Evolutionary conservation across 495 filamentous ascomycete species (phyloP).

Genomic region (Oidiodendron maius): DNA sequence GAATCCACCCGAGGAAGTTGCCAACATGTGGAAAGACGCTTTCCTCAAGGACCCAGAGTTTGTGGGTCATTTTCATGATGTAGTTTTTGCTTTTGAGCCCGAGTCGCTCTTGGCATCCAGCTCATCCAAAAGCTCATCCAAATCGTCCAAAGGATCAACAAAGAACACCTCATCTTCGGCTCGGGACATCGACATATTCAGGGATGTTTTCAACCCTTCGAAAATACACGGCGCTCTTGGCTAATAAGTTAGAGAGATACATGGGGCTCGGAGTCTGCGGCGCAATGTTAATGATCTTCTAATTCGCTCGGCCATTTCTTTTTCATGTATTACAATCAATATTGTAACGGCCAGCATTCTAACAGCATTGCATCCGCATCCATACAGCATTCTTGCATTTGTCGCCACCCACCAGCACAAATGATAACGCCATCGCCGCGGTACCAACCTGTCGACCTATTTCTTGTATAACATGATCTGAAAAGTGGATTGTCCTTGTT

Average conservation of each 20-base stretch:
- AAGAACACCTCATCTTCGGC: conserved; percentile 4
- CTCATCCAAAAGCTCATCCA: conserved; percentile 9
- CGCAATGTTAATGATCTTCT: background rate
- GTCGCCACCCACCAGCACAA: background rate
- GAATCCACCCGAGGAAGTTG: conserved; percentile 62
- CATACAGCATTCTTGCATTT: too few species aligned
- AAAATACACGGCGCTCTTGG: conserved; percentile 15
- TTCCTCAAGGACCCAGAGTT: conserved; percentile 57
- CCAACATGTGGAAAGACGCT: conserved; percentile 62
- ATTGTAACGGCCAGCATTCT: too few species aligned
- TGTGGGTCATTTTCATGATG: conserved; percentile 57
- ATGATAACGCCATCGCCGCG: too few species aligned
- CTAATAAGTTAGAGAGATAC: background rate
- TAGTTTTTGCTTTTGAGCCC: conserved; percentile 63
- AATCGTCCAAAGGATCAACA: conserved; percentile 8
- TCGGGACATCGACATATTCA: conserved; percentile 17
- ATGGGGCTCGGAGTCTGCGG: background rate
- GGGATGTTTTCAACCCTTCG: conserved; percentile 20
- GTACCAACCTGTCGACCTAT: background rate
- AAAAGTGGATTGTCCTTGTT: background rate
- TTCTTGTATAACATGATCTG: background rate
- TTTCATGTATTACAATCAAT: background rate
- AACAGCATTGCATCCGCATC: background rate
- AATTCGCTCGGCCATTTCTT: background rate
- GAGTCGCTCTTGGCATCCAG: conserved; percentile 5